Evolutionary conservation across 2,329 filamentous ascomycete genomes (phyloP), one percentile per base, ranked within the genome.

Genomic region (Arachnopeziza araneosa): DNA sequence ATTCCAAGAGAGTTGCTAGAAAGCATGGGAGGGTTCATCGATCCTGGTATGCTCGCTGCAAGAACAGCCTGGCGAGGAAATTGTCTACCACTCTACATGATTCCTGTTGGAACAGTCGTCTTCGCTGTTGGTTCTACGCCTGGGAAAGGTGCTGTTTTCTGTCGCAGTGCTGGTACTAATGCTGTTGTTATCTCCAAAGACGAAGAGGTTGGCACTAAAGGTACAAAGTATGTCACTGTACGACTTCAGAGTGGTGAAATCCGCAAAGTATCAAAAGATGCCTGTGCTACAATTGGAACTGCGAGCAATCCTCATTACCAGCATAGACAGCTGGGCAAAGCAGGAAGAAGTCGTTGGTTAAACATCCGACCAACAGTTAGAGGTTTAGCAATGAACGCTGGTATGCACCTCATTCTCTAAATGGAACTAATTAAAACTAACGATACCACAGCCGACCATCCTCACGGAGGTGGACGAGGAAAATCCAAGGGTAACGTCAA

Each of bases 401-500:
- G 89, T 91, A 78, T 72, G 83, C 19, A 59, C 60, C 30, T 24
- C 50, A 1, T 10, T 9, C 9, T 19, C 17, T 7, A 24, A 44
- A 21, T n/a, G 19, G 19, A n/a, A 9, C n/a, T 32, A 7, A 12
- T 30, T n/a, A 30, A 7, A 52, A 26, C 67, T 71, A 64, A 72
- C 67, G 56, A 52, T 52, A 30, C 55, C 63, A 52, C 70, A 86
- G 90, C 87, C 70, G 95, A 99, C 72, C 95, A 99, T 82, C 95
- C 95, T 72, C 95, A 99, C 76, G 95, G 95, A 84, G 95, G 95
- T 89, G 95, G 95, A 77, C 86, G 96, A 82, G 95, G 95, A 80
- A 99, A 99, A 80, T 97, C 92, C 60, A 99, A 99, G 90, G 92
- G 95, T 85, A 96, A 97, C 74, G 86, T 93, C 63, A 83, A 96